These are phyloP conservation scores for Penicillium digitatum DNA, from an alignment of 2,329 filamentous ascomycete species.

Conservation along the genomic window DNA sequence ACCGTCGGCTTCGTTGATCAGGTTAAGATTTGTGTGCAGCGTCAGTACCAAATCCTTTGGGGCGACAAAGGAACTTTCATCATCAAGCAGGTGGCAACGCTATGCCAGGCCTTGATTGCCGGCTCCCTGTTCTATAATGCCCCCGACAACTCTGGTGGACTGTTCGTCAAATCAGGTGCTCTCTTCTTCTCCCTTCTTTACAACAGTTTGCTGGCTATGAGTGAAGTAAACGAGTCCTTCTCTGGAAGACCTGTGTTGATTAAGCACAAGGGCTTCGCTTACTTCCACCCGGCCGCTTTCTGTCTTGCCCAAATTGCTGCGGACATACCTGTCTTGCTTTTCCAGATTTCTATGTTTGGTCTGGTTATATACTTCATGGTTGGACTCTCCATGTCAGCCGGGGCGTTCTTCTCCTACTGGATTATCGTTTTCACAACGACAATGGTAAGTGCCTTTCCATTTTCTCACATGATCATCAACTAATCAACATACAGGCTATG, in stretches of 20 bases:
- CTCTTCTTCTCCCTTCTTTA: constrained; percentile 63
- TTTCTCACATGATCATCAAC: neutral
- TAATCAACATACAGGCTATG: constrained; percentile 44
- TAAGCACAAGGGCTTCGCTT: constrained; percentile 57
- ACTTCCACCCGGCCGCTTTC: constrained; percentile 53
- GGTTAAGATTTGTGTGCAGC: constrained; percentile 53
- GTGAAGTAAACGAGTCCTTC: constrained; percentile 63
- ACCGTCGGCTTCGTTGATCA: constrained; percentile 56
- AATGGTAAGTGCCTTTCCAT: constrained; percentile 41
- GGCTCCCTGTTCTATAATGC: constrained; percentile 67
- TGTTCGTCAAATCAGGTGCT: constrained; percentile 62
- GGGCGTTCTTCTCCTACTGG: constrained; percentile 61
- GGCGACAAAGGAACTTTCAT: constrained; percentile 62
- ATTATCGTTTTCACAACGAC: constrained; percentile 50
- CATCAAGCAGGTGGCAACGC: constrained; percentile 58
- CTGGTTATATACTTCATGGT: constrained; percentile 63
- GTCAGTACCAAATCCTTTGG: constrained; percentile 64
- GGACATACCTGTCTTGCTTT: constrained; percentile 54
- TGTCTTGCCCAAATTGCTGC: constrained; percentile 45
- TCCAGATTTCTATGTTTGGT: constrained; percentile 58
- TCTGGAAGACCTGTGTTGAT: constrained; percentile 56
- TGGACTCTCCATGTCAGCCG: constrained; percentile 51
- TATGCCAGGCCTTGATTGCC: constrained; percentile 59
- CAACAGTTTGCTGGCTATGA: constrained; percentile 60
- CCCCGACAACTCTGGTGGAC: constrained; percentile 53